phyloP scores from a whole-genome alignment of 2,329 filamentous ascomycete genomes.

The Clarireedia sp. region DNA sequence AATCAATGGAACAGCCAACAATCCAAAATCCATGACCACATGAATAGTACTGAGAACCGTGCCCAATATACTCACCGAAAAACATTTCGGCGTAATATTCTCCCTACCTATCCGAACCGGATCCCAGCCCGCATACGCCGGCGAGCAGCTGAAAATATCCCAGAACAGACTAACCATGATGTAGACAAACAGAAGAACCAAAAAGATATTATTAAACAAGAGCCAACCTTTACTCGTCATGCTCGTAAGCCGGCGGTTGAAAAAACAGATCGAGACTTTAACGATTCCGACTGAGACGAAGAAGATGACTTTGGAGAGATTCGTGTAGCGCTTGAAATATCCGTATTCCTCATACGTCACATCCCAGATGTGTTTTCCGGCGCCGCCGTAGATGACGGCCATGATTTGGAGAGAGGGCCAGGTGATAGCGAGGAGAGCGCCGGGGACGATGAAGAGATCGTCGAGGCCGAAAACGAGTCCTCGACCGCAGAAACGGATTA shows the following conservation, averaged over 20 bases:
- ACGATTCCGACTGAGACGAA: conserved; percentile 60
- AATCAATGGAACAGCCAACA: conserved; percentile 31
- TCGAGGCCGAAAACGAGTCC: conserved; percentile 29
- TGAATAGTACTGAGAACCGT: conserved; percentile 28
- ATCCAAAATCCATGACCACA: conserved; percentile 29
- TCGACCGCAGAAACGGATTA: conserved; percentile 21
- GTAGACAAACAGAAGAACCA: background rate
- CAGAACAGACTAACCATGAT: conserved; percentile 1
- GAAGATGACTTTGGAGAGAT: conserved; percentile 97
- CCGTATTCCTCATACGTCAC: conserved; percentile 30
- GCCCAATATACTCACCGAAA: conserved; percentile 13
- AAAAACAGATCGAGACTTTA: conserved; percentile 32
- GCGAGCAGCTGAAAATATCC: background rate
- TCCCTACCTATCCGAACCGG: background rate
- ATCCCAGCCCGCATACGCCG: conserved; percentile 6
- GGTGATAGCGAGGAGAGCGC: conserved; percentile 24
- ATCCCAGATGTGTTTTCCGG: conserved; percentile 28
- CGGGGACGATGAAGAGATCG: conserved; percentile 30
- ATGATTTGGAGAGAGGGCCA: conserved; percentile 27
- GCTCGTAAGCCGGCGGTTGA: conserved; percentile 32
- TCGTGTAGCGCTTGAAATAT: conserved; percentile 61
- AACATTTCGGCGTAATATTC: background rate
- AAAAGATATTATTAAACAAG: conserved; percentile 27
- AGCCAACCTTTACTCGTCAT: conserved; percentile 26
- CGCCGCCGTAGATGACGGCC: conserved; percentile 23